Conservation (phyloP, 176 grass and related monocot species). For the Areca catechu region DNA sequence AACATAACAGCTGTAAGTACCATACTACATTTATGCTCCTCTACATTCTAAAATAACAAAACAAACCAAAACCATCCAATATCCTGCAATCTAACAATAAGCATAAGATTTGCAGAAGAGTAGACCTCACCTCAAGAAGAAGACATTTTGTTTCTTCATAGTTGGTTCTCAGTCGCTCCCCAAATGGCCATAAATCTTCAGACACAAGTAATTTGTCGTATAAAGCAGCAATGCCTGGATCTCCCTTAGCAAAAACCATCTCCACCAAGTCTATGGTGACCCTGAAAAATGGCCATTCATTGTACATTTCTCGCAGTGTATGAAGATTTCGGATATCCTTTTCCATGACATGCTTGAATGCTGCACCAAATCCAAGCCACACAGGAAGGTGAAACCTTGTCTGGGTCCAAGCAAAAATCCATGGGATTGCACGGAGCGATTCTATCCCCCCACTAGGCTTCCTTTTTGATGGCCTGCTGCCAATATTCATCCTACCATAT, state of each 20-base stretch:
- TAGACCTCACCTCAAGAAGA: conserved; percentile 73
- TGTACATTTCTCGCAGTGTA: conserved; percentile 87
- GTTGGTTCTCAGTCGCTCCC: conserved; percentile 66
- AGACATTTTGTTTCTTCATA: conserved; percentile 85
- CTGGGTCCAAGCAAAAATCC: conserved; percentile 99
- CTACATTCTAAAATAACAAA: too few species aligned
- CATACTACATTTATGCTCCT: too few species aligned
- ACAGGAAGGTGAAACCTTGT: conserved; percentile 98
- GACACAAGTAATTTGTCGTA: conserved; percentile 91
- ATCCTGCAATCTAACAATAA: background rate
- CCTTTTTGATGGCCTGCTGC: conserved; percentile 91
- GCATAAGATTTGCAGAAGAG: background rate
- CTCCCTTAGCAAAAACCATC: conserved; percentile 99
- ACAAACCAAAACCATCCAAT: too few species aligned
- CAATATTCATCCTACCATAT: conserved; percentile 99
- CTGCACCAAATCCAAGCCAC: conserved; percentile 90
- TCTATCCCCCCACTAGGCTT: conserved; percentile 97
- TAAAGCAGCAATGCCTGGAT: conserved; percentile 81
- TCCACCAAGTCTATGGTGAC: conserved; percentile 96
- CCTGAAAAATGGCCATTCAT: conserved; percentile 99
- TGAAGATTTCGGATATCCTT: conserved; percentile 75
- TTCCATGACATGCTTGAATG: conserved; percentile 63
- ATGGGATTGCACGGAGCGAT: conserved; percentile 91
- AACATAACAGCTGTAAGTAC: too few species aligned
- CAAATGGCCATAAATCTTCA: conserved; percentile 61